Evolutionary conservation across 31 red algal genomes (phyloP).

Genomic region (Asparagopsis taxiformis): DNA sequence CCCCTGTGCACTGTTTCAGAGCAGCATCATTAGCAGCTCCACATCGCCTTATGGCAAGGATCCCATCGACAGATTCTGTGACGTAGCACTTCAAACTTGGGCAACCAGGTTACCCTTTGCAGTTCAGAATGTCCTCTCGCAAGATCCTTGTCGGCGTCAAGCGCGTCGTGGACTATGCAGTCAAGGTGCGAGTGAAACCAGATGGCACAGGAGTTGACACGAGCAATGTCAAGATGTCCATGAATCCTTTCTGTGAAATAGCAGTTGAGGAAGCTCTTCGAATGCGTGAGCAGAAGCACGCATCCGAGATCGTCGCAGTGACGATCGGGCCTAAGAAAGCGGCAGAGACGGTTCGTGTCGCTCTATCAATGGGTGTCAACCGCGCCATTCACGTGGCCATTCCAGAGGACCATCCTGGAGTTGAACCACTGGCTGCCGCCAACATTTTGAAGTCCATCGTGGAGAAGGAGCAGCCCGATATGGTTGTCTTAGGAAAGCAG

Average conservation of each 20-base stretch:
- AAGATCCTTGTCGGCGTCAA: slow-evolving; percentile 91
- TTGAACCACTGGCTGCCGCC: slow-evolving; percentile 75
- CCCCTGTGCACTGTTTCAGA: too few relatives aligned
- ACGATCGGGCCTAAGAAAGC: slow-evolving; percentile 74
- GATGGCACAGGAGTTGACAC: slow-evolving; percentile 88
- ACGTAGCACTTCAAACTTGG: too few relatives aligned
- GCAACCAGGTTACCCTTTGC: too few relatives aligned
- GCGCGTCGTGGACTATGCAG: slow-evolving; percentile 90
- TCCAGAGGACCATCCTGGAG: slow-evolving; percentile 25
- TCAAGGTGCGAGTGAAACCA: slow-evolving; percentile 84
- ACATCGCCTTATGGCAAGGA: too few relatives aligned
- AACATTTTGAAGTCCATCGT: slow-evolving; percentile 52
- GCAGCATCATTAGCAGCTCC: too few relatives aligned
- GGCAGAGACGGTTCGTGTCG: slow-evolving; percentile 82
- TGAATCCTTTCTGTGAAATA: slow-evolving; percentile 99
- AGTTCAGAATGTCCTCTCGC: neutral
- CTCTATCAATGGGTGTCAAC: slow-evolving; percentile 92
- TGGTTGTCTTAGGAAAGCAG: slow-evolving; percentile 96
- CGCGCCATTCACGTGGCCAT: slow-evolving; percentile 81
- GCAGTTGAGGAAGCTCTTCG: slow-evolving; percentile 95
- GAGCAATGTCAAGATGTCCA: slow-evolving; percentile 88
- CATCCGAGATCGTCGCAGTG: slow-evolving; percentile 81
- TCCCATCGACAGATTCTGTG: too few relatives aligned
- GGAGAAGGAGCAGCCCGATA: slow-evolving; percentile 40
- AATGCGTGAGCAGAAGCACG: slow-evolving; percentile 64